phyloP scores from a whole-genome alignment of 2,329 filamentous ascomycete species.

The Thermothelomyces thermophilus region DNA sequence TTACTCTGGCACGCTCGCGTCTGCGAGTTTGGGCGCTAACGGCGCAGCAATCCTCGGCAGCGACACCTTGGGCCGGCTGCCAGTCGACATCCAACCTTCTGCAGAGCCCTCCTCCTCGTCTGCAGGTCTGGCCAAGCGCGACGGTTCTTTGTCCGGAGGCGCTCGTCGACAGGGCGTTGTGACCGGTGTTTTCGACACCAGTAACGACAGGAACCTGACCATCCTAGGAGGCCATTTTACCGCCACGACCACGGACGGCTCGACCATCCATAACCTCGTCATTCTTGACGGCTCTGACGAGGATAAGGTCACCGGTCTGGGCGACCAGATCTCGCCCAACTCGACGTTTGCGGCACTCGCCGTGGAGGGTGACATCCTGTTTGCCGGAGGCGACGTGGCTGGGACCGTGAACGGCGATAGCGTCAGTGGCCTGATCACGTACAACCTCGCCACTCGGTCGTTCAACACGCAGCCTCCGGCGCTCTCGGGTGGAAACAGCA shows the following conservation, averaged over 20 bases:
- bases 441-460: conserved; percentile 60
- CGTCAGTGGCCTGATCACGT: conserved; percentile 71
- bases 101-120: conserved; percentile 25
- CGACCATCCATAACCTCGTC: conserved; percentile 69
- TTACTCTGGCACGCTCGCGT: conserved; percentile 77
- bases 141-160: conserved; percentile 31
- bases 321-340: conserved; percentile 56
- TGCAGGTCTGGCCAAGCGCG: conserved; percentile 39
- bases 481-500: conserved; percentile 61
- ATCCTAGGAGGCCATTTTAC: conserved; percentile 83
- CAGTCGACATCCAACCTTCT: conserved; percentile 47
- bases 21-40: conserved; percentile 64
- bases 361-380: conserved; percentile 61
- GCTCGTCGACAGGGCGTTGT: conserved; percentile 63
- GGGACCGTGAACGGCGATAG: conserved; percentile 58
- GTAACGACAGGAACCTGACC: conserved; percentile 68
- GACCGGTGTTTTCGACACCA: conserved; percentile 70
- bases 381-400: conserved; percentile 72
- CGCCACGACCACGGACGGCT: conserved; percentile 60
- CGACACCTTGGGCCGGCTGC: conserved; percentile 47
- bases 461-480: conserved; percentile 69
- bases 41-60: conserved; percentile 61
- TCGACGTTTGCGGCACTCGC: conserved; percentile 72
- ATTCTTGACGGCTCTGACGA: conserved; percentile 72
- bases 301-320: conserved; percentile 62